Evolutionary conservation across 768 basidiomycete species (phyloP), one percentile per base, ranked within the genome.

Genomic region (Russula abietina): DNA sequence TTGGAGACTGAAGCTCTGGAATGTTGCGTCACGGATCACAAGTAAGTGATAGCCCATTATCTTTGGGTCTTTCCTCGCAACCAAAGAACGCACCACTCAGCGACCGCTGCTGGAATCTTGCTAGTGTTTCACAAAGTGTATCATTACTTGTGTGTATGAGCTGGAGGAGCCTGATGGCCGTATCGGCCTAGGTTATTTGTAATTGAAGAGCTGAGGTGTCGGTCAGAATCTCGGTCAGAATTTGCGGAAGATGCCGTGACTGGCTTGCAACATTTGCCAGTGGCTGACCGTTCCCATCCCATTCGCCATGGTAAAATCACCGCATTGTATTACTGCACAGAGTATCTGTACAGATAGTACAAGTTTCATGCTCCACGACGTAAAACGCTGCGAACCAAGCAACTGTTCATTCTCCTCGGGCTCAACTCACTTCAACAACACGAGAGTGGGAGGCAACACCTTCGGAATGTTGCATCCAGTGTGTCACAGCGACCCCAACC

Each of bases 371-470:
- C 14, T 2, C 48, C 26, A 49, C 26, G 48, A 28, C 8, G 4
- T 28, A 26, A 49, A 45, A 12, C 57, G 71, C 24, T 73, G 72
- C 57, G 57, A 66, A 16, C 30, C 54, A 1, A 72, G 72, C 65
- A 36, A 59, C 6, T 57, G 62, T 38, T 38, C 43, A 1, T 54
- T 63, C 8, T 28, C 51, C 11, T 1, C 43, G 16, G 1, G 11
- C n/a, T n/a, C n/a, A n/a, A 5, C 19, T 39, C 30, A 28, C 43
- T 58, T 11, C 8, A 30, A 36, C 51, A 63, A 54, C 62, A 62
- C 38, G 33, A 24, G 22, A 39, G 12, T n/a, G 61, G 61, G 17
- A 62, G 11, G 33, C 57, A 39, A 17, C 61, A 62, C 30, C 56
- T 58, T 32, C n/a, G 11, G 22, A 57, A 62, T 32, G 43, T 53